phyloP scores from a whole-genome alignment of 2,329 filamentous ascomycete species.

The Xenoacremonium recifei region DNA sequence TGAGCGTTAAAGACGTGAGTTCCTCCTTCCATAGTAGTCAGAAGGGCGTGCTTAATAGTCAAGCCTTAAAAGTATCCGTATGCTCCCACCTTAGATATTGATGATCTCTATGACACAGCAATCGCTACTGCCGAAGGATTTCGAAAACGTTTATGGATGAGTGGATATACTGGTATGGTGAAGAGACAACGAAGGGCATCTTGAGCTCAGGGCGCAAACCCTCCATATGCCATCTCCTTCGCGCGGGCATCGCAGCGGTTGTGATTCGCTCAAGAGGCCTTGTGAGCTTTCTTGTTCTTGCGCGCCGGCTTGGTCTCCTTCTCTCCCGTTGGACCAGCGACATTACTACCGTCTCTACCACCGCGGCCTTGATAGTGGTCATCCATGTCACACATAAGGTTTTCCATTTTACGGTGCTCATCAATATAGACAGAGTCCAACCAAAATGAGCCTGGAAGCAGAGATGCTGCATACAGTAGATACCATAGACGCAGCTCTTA shows the following conservation, averaged over 20 bases:
- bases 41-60: conserved; percentile 29
- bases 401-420: too few relatives aligned
- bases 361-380: too few relatives aligned
- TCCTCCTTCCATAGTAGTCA: conserved; percentile 30
- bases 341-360: conserved; percentile 58
- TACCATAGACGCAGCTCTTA: too few relatives aligned
- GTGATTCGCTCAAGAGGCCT: conserved; percentile 80
- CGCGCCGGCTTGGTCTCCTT: conserved; percentile 70
- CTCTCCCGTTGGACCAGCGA: conserved; percentile 65
- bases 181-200: conserved; percentile 19
- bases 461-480: too few relatives aligned
- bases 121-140: conserved; percentile 5
- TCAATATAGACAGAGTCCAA: too few relatives aligned
- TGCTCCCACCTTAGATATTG: conserved; percentile 33
- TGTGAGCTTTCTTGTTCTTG: conserved; percentile 77
- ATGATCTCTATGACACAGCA: conserved; percentile 28
- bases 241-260: conserved; percentile 72
- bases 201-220: conserved; percentile 33
- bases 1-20: conserved; percentile 34
- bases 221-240: conserved; percentile 61
- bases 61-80: conserved; percentile 40
- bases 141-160: conserved; percentile 15
- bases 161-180: conserved; percentile 7
- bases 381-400: too few relatives aligned
- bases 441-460: too few relatives aligned